Conservation (phyloP, 495 filamentous ascomycete species). For the Apiosordaria backusii region DNA sequence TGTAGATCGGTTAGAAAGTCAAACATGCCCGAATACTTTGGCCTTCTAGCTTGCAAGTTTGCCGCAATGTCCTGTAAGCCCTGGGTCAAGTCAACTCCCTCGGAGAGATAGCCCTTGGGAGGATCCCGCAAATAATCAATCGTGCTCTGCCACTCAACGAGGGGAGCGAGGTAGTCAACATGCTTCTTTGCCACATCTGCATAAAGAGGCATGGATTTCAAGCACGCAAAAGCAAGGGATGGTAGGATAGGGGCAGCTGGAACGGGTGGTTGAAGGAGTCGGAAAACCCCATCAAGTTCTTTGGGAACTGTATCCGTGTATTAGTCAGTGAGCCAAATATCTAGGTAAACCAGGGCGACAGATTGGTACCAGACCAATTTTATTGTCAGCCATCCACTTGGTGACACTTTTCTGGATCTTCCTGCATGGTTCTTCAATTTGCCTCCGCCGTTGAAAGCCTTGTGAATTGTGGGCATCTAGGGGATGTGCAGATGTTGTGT, state of each 20-base stretch:
- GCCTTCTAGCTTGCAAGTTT: constrained; percentile 15
- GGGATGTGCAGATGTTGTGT: not conserved
- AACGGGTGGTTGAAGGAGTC: not conserved
- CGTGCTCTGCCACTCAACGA: constrained; percentile 35
- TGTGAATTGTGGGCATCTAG: not conserved
- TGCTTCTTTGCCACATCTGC: constrained; percentile 13
- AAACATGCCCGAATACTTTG: constrained; percentile 40
- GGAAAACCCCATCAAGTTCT: not conserved
- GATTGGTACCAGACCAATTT: constrained; percentile 9
- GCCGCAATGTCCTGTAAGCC: constrained; percentile 36
- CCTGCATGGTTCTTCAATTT: constrained; percentile 7
- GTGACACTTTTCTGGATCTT: constrained; percentile 6
- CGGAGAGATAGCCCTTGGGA: constrained; percentile 38
- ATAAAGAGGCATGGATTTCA: constrained; percentile 23
- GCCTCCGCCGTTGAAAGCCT: not conserved
- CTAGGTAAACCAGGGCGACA: not conserved
- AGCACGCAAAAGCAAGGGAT: constrained; percentile 23
- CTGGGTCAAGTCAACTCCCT: constrained; percentile 39
- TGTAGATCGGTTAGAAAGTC: constrained; percentile 45
- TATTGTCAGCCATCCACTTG: constrained; percentile 16
- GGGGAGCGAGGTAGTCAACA: constrained; percentile 16
- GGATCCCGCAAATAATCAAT: constrained; percentile 44
- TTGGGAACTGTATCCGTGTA: constrained; percentile 17
- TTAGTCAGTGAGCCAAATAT: not conserved
- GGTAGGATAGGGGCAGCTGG: constrained; percentile 21